phyloP scores from a whole-genome alignment of 73 alveolate genomes.

The Paramecium bursaria region DNA sequence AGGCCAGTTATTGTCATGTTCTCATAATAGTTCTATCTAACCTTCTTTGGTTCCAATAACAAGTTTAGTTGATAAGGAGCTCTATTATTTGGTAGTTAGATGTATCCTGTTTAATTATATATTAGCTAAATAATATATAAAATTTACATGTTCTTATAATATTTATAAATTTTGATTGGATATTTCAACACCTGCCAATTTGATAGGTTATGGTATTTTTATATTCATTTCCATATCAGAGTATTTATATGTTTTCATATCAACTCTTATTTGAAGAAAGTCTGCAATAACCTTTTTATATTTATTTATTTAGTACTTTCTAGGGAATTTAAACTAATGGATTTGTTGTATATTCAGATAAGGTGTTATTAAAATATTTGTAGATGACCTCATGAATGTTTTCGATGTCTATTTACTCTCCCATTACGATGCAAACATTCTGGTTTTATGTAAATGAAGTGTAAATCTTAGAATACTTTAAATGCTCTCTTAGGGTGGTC shows the following conservation, averaged over 20 bases:
- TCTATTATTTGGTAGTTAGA: not conserved
- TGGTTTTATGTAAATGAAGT: slow-evolving; percentile 14
- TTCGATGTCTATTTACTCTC: slow-evolving; percentile 12
- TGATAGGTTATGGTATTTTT: not conserved
- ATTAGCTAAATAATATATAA: not conserved
- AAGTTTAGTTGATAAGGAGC: not conserved
- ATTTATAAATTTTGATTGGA: too few species aligned
- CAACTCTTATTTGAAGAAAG: slow-evolving; percentile 18
- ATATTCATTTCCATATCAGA: not conserved
- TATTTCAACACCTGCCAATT: not conserved
- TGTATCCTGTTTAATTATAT: not conserved
- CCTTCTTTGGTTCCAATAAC: not conserved
- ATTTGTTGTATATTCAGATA: not conserved
- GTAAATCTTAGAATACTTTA: slow-evolving; percentile 43
- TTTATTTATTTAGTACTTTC: not conserved
- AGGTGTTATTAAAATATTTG: slow-evolving; percentile 5
- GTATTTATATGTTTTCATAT: slow-evolving; percentile 9
- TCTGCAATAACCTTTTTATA: not conserved
- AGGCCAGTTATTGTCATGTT: slow-evolving; percentile 13
- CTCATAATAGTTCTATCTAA: slow-evolving; percentile 27
- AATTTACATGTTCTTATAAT: not conserved
- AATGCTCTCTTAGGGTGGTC: not conserved
- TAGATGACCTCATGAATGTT: not conserved
- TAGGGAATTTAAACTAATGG: not conserved
- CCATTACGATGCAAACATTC: slow-evolving; percentile 25